A percentile compares a stretch with the other conserved stretches of the same genome.
phyloP scores from a whole-genome alignment of 192 early-diverging fungal genomes.

The Backusella tuberculispora region DNA sequence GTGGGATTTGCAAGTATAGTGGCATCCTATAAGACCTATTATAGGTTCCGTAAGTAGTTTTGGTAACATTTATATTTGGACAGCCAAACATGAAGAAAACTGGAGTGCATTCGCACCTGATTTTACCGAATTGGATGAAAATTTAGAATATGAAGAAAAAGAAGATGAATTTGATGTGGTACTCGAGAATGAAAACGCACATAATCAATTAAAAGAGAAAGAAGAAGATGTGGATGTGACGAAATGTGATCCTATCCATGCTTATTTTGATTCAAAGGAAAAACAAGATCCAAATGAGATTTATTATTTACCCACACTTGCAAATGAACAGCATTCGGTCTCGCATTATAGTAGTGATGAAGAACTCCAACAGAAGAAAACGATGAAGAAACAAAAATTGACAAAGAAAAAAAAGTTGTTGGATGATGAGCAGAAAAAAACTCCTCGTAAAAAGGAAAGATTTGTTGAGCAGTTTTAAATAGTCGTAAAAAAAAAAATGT shows the following conservation, averaged over 20 bases:
- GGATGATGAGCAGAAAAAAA: neutral
- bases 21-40: conserved; percentile 87
- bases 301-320: conserved; percentile 48
- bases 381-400: neutral
- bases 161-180: conserved; percentile 95
- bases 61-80: conserved; percentile 91
- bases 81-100: conserved; percentile 75
- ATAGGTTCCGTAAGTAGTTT: conserved; percentile 81
- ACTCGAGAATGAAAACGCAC: conserved; percentile 49
- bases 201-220: conserved; percentile 48
- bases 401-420: neutral
- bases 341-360: neutral
- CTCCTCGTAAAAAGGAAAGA: neutral
- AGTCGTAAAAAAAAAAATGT: neutral
- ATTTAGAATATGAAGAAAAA: conserved; percentile 89
- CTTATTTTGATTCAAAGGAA: conserved; percentile 51
- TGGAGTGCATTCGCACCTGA: conserved; percentile 96
- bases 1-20: conserved; percentile 43
- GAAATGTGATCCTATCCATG: conserved; percentile 50
- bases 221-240: conserved; percentile 55
- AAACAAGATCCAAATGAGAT: conserved; percentile 51
- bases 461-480: neutral
- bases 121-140: conserved; percentile 92
- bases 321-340: neutral
- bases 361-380: neutral